Percentiles rank a stretch among this genome's conserved stretches.
These are phyloP conservation scores for Asclepias syriaca DNA, from an alignment of 257 asterid species.

Conservation along the genomic window DNA sequence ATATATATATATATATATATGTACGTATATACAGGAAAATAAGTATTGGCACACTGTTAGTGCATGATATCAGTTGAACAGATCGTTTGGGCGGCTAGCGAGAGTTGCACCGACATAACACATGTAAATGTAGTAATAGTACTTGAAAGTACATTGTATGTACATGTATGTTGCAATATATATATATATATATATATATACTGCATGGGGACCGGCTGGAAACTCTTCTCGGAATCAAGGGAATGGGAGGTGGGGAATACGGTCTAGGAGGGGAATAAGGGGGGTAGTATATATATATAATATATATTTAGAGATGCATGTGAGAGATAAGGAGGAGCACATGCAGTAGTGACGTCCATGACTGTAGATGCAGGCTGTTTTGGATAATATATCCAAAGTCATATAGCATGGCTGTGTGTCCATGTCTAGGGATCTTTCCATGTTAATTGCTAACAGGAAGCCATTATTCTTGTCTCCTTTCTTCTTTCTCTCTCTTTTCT, in stretches of 20 bases:
- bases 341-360: conserved; percentile 55
- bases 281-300: too few relatives aligned
- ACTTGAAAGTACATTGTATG: conserved; percentile 82
- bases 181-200: too few relatives aligned
- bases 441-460: conserved; percentile 51
- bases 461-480: conserved; percentile 49
- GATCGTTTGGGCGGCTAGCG: background rate
- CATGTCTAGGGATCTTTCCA: conserved; percentile 88
- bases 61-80: background rate
- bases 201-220: background rate
- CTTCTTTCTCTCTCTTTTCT: background rate
- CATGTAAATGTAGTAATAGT: conserved; percentile 31
- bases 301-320: conserved; percentile 40
- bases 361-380: conserved; percentile 28
- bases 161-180: conserved; percentile 22
- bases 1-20: background rate
- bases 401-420: conserved; percentile 43
- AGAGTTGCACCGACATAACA: conserved; percentile 8
- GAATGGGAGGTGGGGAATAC: background rate
- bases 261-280: too few relatives aligned
- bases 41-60: background rate
- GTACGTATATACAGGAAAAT: too few relatives aligned
- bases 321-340: conserved; percentile 61
- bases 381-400: conserved; percentile 37
- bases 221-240: background rate